phyloP scores from a whole-genome alignment of 352 stramenopile genomes.

The Blastocystis sp. region DNA sequence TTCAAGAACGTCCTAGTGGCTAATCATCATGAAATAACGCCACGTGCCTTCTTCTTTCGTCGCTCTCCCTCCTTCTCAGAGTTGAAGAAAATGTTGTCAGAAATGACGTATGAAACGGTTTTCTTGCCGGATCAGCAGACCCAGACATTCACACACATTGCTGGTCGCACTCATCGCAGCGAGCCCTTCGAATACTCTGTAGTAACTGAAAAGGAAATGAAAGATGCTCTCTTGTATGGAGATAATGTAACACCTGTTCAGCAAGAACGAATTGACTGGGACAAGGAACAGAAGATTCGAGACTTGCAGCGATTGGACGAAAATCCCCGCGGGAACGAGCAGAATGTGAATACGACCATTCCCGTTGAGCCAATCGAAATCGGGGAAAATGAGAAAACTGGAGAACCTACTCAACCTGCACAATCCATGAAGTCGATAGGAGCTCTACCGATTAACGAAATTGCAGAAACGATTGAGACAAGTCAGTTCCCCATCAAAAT shows the following conservation, averaged over 20 bases:
- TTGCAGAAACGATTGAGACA: not conserved
- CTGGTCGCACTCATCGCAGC: not conserved
- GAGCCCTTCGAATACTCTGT: not conserved
- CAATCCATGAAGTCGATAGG: too few species aligned
- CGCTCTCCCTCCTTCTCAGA: not conserved
- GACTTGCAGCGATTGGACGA: not conserved
- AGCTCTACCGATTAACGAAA: not conserved
- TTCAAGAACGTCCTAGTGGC: conserved; percentile 33
- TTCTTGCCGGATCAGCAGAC: not conserved
- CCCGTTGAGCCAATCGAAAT: not conserved
- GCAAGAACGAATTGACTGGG: not conserved
- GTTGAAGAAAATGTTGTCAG: not conserved
- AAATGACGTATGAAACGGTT: not conserved
- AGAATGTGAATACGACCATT: not conserved
- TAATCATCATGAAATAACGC: not conserved
- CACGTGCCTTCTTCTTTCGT: not conserved
- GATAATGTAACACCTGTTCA: not conserved
- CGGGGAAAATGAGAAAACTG: not conserved
- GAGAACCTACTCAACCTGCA: not conserved
- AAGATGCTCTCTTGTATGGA: not conserved
- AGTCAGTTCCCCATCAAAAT: not conserved
- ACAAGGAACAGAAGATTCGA: not conserved
- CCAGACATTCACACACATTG: not conserved
- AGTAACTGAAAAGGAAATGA: not conserved
- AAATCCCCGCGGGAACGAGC: not conserved